phyloP scores from a whole-genome alignment of 2,329 filamentous ascomycete genomes.

The Xylogone sp. region DNA sequence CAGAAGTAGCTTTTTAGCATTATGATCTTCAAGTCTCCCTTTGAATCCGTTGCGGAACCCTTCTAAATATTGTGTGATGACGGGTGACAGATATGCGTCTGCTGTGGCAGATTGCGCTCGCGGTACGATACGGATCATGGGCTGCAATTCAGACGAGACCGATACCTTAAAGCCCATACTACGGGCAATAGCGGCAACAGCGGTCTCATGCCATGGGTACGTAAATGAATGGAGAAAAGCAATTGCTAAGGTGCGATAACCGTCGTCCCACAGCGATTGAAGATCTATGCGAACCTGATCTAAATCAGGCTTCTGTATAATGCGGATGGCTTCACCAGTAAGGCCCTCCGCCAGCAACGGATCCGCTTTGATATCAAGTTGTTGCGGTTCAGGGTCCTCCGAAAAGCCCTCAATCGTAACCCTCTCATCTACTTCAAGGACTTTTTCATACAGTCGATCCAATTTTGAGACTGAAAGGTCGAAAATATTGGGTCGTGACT shows the following conservation, averaged over 20 bases:
- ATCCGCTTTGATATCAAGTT: constrained; percentile 56
- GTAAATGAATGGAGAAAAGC: constrained; percentile 67
- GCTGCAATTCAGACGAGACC: constrained; percentile 62
- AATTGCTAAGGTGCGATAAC: constrained; percentile 60
- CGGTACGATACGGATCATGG: constrained; percentile 67
- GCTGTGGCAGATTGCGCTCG: constrained; percentile 62
- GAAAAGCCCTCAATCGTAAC: constrained; percentile 69
- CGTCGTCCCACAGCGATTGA: constrained; percentile 53
- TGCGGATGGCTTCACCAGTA: constrained; percentile 60
- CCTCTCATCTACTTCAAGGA: constrained; percentile 67
- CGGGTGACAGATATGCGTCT: constrained; percentile 64
- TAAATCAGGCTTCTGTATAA: constrained; percentile 56
- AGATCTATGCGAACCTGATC: constrained; percentile 33
- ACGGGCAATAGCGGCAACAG: no score
- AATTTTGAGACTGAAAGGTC: constrained; percentile 65
- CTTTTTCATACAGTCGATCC: constrained; percentile 61
- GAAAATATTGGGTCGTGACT: constrained; percentile 67
- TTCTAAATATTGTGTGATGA: constrained; percentile 62
- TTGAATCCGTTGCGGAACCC: constrained; percentile 60
- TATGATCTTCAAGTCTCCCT: constrained; percentile 55
- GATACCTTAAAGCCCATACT: no score
- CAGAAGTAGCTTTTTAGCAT: no score
- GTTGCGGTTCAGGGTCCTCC: constrained; percentile 56
- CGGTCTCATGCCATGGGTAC: no score
- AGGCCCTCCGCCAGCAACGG: constrained; percentile 54